Evolutionary conservation across 352 stramenopile genomes (phyloP).

Genomic region (Phytophthora sp.): DNA sequence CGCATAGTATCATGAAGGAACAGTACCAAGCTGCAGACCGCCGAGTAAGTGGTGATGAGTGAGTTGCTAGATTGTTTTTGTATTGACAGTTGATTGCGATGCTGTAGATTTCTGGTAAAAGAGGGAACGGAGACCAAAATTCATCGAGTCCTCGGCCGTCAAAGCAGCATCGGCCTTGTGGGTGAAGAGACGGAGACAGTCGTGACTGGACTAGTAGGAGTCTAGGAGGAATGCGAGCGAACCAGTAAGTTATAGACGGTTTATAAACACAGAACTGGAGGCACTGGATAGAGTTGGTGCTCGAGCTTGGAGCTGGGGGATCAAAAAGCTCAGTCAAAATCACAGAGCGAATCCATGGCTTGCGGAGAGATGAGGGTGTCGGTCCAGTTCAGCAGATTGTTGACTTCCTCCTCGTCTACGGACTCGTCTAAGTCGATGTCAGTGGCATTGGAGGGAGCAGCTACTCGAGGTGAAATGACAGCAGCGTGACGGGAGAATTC

Average conservation of each 20-base stretch:
- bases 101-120: constrained; percentile 46
- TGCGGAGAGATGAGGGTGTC: constrained; percentile 63
- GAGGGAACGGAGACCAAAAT: constrained; percentile 31
- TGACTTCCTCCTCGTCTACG: constrained; percentile 78
- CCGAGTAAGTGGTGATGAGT: constrained; percentile 48
- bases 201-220: constrained; percentile 11
- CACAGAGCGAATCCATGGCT: constrained; percentile 48
- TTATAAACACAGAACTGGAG: constrained; percentile 24
- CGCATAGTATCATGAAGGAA: constrained; percentile 47
- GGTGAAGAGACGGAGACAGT: constrained; percentile 2
- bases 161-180: constrained; percentile 37
- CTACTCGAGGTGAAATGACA: constrained; percentile 8
- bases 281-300: constrained; percentile 3
- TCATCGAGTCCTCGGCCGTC: constrained; percentile 32
- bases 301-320: background rate
- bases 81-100: constrained; percentile 15
- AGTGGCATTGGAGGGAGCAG: background rate
- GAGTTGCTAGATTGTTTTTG: constrained; percentile 1
- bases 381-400: constrained; percentile 82
- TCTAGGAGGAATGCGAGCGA: constrained; percentile 19
- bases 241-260: constrained; percentile 42
- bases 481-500: background rate
- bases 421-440: constrained; percentile 64
- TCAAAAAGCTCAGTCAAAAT: constrained; percentile 36
- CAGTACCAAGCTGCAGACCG: constrained; percentile 60